phyloP scores from a whole-genome alignment of 306 rosid species.

The Cajanus cajan region DNA sequence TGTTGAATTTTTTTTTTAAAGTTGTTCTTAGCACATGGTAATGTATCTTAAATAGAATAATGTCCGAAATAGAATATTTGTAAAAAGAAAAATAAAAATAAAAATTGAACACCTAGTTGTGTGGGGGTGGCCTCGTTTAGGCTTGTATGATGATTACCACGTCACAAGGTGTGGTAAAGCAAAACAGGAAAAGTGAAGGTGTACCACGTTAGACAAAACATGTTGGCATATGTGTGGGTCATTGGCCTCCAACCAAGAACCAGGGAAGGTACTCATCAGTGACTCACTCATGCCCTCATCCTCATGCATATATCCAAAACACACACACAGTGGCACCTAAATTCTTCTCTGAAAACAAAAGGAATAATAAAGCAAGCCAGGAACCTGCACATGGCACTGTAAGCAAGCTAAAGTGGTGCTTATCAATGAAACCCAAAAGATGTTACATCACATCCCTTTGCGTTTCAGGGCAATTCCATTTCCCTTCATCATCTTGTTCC shows the following conservation, averaged over 20 bases:
- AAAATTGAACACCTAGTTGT: no score
- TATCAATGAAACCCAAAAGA: constrained; percentile 37
- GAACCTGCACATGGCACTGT: constrained; percentile 40
- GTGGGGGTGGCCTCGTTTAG: background rate
- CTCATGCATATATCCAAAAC: background rate
- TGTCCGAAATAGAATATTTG: no score
- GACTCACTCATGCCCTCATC: constrained; percentile 29
- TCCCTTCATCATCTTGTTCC: constrained; percentile 27
- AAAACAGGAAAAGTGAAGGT: constrained; percentile 22
- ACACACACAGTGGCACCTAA: constrained; percentile 15
- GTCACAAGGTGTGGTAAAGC: constrained; percentile 9
- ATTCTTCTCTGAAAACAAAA: constrained; percentile 48
- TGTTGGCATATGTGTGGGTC: constrained; percentile 55
- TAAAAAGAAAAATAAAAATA: no score
- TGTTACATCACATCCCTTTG: constrained; percentile 60
- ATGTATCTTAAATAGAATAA: no score
- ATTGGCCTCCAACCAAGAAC: constrained; percentile 35
- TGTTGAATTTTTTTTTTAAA: no score
- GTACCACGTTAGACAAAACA: constrained; percentile 58
- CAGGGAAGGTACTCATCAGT: constrained; percentile 12
- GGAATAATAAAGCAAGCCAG: constrained; percentile 58
- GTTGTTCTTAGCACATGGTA: no score
- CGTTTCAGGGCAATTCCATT: constrained; percentile 9
- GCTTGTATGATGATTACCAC: constrained; percentile 7
- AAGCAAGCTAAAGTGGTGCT: background rate